Percentiles rank a stretch among this genome's conserved stretches.
phyloP scores from a whole-genome alignment of 495 filamentous ascomycete species.

The Parachaetomium inaequale region DNA sequence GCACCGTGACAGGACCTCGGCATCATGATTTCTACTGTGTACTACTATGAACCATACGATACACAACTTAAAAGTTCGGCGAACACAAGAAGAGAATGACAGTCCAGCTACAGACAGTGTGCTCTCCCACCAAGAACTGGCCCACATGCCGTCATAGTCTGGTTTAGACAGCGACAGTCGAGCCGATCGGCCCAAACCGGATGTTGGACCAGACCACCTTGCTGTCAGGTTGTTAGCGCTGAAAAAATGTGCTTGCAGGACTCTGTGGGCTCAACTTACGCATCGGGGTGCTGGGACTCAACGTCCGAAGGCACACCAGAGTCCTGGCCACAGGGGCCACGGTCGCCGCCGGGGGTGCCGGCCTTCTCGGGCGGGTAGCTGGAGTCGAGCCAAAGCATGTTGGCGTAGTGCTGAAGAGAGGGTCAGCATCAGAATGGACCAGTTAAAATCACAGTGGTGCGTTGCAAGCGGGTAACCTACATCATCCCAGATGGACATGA shows the following conservation, averaged over 20 bases:
- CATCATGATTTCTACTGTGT: background rate
- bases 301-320: slow-evolving; percentile 60
- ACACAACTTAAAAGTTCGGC: background rate
- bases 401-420: slow-evolving; percentile 51
- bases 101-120: background rate
- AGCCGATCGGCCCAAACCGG: slow-evolving; percentile 63
- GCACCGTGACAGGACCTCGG: background rate
- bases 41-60: background rate
- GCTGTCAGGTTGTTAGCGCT: slow-evolving; percentile 34
- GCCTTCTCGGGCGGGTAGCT: slow-evolving; percentile 59
- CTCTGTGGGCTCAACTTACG: slow-evolving; percentile 24
- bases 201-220: slow-evolving; percentile 60
- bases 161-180: slow-evolving; percentile 43
- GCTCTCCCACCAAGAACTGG: no score
- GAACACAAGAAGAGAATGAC: background rate
- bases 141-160: background rate
- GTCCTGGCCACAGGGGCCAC: slow-evolving; percentile 61
- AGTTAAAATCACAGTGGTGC: no score
- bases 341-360: slow-evolving; percentile 58
- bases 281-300: slow-evolving; percentile 43
- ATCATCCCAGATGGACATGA: slow-evolving; percentile 77
- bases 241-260: background rate
- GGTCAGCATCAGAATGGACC: background rate
- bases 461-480: slow-evolving; percentile 12
- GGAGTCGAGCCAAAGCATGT: slow-evolving; percentile 85